These are phyloP conservation scores for Ceratobasidium sp. DNA, from an alignment of 1,284 basidiomycete genomes.

Conservation along the genomic window DNA sequence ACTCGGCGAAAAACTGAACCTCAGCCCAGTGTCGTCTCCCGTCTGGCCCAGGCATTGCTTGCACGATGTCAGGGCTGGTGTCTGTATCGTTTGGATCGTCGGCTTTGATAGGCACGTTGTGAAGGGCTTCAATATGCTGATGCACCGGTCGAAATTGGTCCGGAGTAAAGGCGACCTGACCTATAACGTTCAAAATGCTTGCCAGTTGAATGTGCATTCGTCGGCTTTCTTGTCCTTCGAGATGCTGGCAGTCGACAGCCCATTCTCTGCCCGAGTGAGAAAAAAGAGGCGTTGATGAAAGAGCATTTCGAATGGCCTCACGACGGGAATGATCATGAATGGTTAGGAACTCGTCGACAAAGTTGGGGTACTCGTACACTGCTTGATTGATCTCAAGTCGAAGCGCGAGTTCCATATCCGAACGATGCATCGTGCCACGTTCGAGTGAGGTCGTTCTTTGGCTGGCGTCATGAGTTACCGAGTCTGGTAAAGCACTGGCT, in stretches of 20 bases:
- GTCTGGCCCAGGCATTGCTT: background rate
- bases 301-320: background rate
- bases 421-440: background rate
- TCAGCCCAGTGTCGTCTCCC: constrained; percentile 3
- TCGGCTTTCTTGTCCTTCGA: background rate
- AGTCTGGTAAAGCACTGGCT: background rate
- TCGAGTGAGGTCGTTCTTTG: background rate
- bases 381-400: constrained; percentile 5
- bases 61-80: constrained; percentile 10
- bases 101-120: background rate
- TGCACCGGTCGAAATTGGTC: constrained; percentile 3
- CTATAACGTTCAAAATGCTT: background rate
- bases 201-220: background rate
- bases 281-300: background rate
- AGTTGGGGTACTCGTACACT: background rate
- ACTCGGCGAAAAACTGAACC: constrained; percentile 8
- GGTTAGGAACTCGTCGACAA: constrained; percentile 3
- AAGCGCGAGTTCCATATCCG: background rate
- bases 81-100: constrained; percentile 7
- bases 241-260: background rate
- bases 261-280: background rate
- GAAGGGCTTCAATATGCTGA: background rate
- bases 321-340: background rate
- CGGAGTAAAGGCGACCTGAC: background rate
- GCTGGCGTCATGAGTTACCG: background rate